Base-by-base conservation (phyloP, 495 filamentous ascomycete genomes). In the Articulospora tetracladia region DNA sequence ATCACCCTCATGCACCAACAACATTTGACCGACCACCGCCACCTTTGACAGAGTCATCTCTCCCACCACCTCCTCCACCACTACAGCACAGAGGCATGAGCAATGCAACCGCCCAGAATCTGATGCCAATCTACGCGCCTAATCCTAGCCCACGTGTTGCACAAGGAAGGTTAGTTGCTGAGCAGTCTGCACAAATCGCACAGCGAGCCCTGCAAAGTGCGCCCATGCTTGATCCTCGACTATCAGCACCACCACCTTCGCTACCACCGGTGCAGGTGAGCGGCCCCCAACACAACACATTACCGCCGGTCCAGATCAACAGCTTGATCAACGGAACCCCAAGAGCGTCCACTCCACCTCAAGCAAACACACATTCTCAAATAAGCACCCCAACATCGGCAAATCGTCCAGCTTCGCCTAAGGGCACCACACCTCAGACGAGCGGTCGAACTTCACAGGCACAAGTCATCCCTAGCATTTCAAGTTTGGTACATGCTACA, bases 391-490 rank as follows among this genome's bases (percentile, higher is more conserved):
- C 66, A 12, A 30, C 36, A 36, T 68, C 59, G 0, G 50, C 36
- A 52, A 64, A 32, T 55, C 57, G 44, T 44, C 26, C 56, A 26
- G 30, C 58, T 32, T 57, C 59, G 13, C 61, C 65, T 30, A 63
- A 59, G 24, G 58, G 27, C 3, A 23, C 15, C 22, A 54, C 59
- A 17, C 59, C 59, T 2, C 53, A 58, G 22, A 47, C 30, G 3
- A 59, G 41, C 23, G 53, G 25, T 6, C 39, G 39, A 44, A 53
- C 54, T 7, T 55, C 58, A 25, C 62, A 63, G 59, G 68, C 58
- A 11, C 66, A 66, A 41, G 71, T 58, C 47, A 74, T 74, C n/a
- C 72, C 72, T 7, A 69, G 66, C 62, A 74, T 73, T 30, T 69
- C 68, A 6, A 62, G 55, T 54, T 61, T 73, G 59, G 68, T 73